A percentile compares a stretch with the other conserved stretches of the same genome.
Conservation (phyloP, 2,329 filamentous ascomycete genomes). For the Microascus cirrosus region DNA sequence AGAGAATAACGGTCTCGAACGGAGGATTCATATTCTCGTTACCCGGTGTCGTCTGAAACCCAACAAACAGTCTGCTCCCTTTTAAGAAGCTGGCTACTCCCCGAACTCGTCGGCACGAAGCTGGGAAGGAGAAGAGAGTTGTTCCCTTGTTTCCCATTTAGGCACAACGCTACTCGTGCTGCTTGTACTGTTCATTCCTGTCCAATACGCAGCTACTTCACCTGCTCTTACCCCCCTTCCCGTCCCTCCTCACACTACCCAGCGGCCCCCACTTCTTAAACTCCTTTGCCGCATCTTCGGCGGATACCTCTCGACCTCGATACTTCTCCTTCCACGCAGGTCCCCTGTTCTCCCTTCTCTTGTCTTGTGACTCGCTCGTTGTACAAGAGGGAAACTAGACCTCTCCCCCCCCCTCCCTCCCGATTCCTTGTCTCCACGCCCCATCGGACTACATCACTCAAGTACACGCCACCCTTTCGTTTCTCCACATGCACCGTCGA, state of each 20-base stretch:
- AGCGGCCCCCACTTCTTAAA: not conserved
- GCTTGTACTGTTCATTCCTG: not conserved
- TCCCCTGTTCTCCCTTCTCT: not conserved
- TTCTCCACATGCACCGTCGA: not conserved
- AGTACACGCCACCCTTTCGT: not conserved
- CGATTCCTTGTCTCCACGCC: too few relatives aligned
- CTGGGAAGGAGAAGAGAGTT: not conserved
- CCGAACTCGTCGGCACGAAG: not conserved
- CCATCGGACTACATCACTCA: not conserved
- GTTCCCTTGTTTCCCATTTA: constrained; percentile 1
- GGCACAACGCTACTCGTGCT: not conserved
- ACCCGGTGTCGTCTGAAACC: not conserved
- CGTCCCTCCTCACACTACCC: not conserved
- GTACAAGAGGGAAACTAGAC: not conserved
- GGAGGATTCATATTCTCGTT: not conserved
- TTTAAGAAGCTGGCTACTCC: not conserved
- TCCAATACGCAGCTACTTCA: not conserved
- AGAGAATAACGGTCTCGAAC: not conserved
- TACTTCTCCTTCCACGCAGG: not conserved
- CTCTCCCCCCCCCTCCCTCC: not conserved
- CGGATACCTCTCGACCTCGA: not conserved
- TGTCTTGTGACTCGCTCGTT: not conserved
- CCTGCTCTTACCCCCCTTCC: not conserved
- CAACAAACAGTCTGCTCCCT: not conserved
- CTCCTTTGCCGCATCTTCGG: not conserved